A percentile compares a stretch with the other conserved stretches of the same genome.
These are phyloP conservation scores for Didymella pinodella DNA, from an alignment of 2,329 filamentous ascomycete genomes.

Conservation along the genomic window DNA sequence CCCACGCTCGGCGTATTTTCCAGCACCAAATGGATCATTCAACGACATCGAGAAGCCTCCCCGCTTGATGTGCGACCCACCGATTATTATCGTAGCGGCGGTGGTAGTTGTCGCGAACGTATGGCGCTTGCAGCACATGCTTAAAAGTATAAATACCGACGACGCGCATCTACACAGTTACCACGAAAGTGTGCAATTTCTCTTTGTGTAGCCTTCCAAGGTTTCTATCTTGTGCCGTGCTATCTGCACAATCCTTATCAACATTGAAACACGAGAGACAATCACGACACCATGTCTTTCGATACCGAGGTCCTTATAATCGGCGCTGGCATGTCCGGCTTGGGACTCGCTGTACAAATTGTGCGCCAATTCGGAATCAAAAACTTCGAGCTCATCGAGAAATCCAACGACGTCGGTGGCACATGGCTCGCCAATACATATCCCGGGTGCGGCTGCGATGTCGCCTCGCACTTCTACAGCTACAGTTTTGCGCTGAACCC, in stretches of 20 bases:
- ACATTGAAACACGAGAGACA: background rate
- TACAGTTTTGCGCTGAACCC: slow-evolving; percentile 68
- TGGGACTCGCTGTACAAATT: slow-evolving; percentile 58
- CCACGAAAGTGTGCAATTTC: background rate
- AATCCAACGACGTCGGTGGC: slow-evolving; percentile 50
- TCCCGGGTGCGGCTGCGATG: slow-evolving; percentile 48
- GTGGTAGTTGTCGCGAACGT: background rate
- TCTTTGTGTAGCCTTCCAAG: background rate
- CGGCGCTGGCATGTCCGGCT: slow-evolving; percentile 59
- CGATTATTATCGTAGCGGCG: background rate
- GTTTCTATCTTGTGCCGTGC: background rate
- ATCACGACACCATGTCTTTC: slow-evolving; percentile 37
- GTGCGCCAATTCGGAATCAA: slow-evolving; percentile 50
- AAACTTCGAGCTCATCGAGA: slow-evolving; percentile 57
- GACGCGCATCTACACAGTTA: background rate
- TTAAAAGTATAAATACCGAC: slow-evolving; percentile 2
- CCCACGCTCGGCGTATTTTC: background rate
- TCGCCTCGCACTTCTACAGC: slow-evolving; percentile 65
- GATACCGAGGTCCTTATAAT: slow-evolving; percentile 60
- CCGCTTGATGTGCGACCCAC: slow-evolving; percentile 8
- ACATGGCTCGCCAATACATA: slow-evolving; percentile 48
- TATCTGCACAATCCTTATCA: background rate
- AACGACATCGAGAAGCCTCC: slow-evolving; percentile 6
- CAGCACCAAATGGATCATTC: background rate
- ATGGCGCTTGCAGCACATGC: background rate